phyloP scores from a whole-genome alignment of 257 asterid species.

The Solanum chmielewskii region DNA sequence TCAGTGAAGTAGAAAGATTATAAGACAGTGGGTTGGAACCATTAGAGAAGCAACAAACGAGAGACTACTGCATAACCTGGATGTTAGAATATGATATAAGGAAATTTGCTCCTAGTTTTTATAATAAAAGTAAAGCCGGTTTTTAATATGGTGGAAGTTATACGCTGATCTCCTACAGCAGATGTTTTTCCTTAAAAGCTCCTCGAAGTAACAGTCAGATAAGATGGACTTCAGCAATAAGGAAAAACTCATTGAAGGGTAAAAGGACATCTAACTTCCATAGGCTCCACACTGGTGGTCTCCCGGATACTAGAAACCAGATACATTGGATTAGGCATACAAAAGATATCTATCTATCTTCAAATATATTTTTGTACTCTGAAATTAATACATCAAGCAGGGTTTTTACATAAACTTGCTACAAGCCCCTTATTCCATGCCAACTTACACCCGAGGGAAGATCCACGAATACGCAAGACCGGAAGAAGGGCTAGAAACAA shows the following conservation, averaged over 20 bases:
- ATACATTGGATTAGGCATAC: background rate
- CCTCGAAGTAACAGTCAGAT: background rate
- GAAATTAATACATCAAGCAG: background rate
- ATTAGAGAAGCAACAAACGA: background rate
- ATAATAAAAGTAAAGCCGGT: background rate
- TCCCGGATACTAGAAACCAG: background rate
- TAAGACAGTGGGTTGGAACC: background rate
- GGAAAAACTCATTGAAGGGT: background rate
- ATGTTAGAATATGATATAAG: background rate
- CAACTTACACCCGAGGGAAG: background rate
- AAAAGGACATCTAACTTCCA: background rate
- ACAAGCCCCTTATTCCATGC: background rate
- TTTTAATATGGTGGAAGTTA: background rate
- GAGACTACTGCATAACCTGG: background rate
- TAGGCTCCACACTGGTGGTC: background rate
- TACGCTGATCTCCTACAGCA: background rate
- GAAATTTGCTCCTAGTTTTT: background rate
- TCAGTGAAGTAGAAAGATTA: background rate
- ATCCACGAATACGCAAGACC: background rate
- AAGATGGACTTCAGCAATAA: background rate
- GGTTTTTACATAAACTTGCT: background rate
- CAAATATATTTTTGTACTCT: background rate
- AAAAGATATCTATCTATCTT: background rate
- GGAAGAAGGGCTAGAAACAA: background rate
- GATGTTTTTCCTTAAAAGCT: background rate